Evolutionary conservation across 1,284 basidiomycete species (phyloP), one percentile per base, ranked within the genome.

Genomic region (Leccinum fuscescens): DNA sequence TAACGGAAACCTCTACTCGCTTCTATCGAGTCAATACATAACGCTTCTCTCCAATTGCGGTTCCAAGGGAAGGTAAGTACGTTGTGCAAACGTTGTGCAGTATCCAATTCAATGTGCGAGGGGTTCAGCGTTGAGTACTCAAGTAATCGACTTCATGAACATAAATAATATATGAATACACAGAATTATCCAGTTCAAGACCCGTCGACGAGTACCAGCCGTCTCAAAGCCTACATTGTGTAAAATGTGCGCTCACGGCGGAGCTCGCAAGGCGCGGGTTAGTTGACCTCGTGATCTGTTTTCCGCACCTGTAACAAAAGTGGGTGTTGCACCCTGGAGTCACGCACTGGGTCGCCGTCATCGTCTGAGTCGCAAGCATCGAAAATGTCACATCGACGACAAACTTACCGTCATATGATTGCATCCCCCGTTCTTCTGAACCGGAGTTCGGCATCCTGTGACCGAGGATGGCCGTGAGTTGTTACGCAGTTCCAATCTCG

Each of bases 401-500:
- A 22, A 29, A 67, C 82, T 70, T 60, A 86, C 86, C 58, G 82
- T 82, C 80, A 88, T 86, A 71, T 88, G 86, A 66, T 87, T 86
- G 64, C 86, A 88, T 3, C 86, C 86, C 8, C 75, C 73, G 5
- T 73, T 75, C 68, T 86, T 88, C 67, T 84, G 81, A 15, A 82
- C 79, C 0, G 83, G 82, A 0, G 84, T 85, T 52, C 74, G 72
- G 66, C 86, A 88, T 6, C 80, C 86, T 86, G 61, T 15, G n/a
- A 49, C 22, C 3, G 3, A 55, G 42, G n/a, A 17, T 17, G n/a
- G 9, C n/a, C 42, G 42, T 44, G 42, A 58, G 42, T 5, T 24
- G 35, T 60, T 20, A 39, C 14, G 15, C 31, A 0, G 6, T 20
- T 22, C 39, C 22, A 15, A 29, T 17, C n/a, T 46, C 6, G 20